These are phyloP conservation scores for Salix koriyanagi DNA, from an alignment of 345 rosid species.

Conservation along the genomic window DNA sequence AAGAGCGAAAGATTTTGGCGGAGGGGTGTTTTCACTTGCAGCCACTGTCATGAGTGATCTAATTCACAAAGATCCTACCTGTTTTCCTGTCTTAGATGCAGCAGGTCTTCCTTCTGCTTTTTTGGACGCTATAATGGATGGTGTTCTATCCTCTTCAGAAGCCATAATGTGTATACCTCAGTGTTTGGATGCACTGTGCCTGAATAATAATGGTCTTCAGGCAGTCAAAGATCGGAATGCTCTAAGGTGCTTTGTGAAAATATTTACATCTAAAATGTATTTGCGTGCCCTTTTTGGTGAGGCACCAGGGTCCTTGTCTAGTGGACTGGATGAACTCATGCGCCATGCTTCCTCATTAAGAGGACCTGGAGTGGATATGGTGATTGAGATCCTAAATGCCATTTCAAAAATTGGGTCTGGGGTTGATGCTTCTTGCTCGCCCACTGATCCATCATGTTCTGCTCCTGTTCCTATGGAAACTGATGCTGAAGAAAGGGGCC, in stretches of 20 bases:
- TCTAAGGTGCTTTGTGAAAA: constrained; percentile 83
- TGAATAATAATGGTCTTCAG: constrained; percentile 80
- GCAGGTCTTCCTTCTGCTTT: constrained; percentile 91
- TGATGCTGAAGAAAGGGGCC: constrained; percentile 56
- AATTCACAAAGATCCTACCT: constrained; percentile 94
- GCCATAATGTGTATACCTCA: constrained; percentile 96
- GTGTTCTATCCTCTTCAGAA: constrained; percentile 77
- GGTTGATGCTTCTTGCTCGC: constrained; percentile 40
- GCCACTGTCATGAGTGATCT: constrained; percentile 95
- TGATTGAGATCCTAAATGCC: constrained; percentile 69
- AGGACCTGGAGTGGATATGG: constrained; percentile 81
- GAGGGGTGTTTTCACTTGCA: constrained; percentile 95
- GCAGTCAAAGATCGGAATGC: constrained; percentile 85
- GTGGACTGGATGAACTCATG: constrained; percentile 89
- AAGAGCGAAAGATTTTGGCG: constrained; percentile 90
- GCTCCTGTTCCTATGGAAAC: constrained; percentile 87
- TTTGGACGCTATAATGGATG: constrained; percentile 86
- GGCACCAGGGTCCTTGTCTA: constrained; percentile 73
- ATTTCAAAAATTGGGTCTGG: constrained; percentile 66
- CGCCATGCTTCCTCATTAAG: constrained; percentile 91
- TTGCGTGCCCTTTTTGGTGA: constrained; percentile 80
- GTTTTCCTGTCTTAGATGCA: constrained; percentile 76
- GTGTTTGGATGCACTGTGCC: constrained; percentile 93
- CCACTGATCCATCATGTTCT: constrained; percentile 44
- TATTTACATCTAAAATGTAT: constrained; percentile 77